These are phyloP conservation scores for Trichoderma oligosporum DNA, from an alignment of 2,329 filamentous ascomycete genomes.

Conservation along the genomic window DNA sequence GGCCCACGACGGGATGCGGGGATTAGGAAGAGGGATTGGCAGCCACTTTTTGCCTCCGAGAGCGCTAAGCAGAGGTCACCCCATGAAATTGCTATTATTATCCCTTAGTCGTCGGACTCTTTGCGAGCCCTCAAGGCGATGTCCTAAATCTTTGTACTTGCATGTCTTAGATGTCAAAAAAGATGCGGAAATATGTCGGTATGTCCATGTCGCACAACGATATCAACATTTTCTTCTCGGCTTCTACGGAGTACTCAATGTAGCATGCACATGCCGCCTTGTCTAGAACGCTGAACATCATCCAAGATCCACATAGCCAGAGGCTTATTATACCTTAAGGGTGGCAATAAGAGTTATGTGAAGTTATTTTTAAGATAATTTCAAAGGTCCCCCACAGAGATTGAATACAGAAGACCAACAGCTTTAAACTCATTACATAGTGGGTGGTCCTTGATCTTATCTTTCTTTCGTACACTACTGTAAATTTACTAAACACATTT, in stretches of 20 bases:
- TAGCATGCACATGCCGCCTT: neutral
- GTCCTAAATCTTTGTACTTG: too few relatives aligned
- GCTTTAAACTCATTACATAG: neutral
- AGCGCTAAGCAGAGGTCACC: neutral
- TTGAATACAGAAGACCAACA: neutral
- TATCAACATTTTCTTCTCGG: neutral
- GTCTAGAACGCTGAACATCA: neutral
- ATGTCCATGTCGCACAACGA: neutral
- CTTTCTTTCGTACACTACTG: neutral
- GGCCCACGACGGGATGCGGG: neutral
- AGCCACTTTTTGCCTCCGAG: conserved; percentile 16
- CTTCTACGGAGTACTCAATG: neutral
- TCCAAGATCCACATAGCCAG: neutral
- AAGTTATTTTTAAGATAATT: neutral
- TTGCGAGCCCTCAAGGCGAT: too few relatives aligned
- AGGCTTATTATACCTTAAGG: too few relatives aligned
- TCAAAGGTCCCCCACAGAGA: neutral
- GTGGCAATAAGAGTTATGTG: neutral
- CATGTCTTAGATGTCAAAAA: too few relatives aligned
- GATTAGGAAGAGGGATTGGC: neutral
- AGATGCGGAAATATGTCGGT: conserved; percentile 2
- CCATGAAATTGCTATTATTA: neutral
- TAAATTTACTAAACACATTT: neutral
- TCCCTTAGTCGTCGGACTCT: neutral
- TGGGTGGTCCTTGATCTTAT: neutral